Percentiles rank a stretch among this genome's conserved stretches.
phyloP scores from a whole-genome alignment of 352 stramenopile species.

The Globisporangium sylvaticum region DNA sequence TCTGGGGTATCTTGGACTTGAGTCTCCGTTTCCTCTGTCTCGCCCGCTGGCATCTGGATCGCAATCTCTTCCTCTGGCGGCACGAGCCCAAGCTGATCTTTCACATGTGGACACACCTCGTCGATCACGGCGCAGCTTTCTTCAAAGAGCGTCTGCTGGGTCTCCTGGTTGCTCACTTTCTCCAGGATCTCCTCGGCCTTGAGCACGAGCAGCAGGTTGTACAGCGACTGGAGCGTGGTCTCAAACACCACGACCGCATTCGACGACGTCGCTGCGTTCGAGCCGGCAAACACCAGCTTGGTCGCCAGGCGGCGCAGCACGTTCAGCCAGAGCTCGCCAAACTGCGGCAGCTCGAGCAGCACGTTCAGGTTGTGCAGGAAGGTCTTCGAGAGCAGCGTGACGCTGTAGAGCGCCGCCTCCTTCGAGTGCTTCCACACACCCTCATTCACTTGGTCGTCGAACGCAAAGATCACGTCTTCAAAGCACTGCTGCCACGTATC shows the following conservation, averaged over 20 bases:
- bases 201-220: constrained; percentile 81
- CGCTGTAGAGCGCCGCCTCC: constrained; percentile 73
- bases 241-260: constrained; percentile 73
- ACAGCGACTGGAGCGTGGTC: constrained; percentile 82
- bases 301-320: constrained; percentile 68
- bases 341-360: constrained; percentile 60
- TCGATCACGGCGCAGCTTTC: constrained; percentile 74
- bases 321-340: constrained; percentile 72
- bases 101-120: constrained; percentile 67
- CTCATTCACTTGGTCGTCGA: constrained; percentile 78
- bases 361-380: constrained; percentile 83
- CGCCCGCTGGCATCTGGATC: neutral
- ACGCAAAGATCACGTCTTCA: constrained; percentile 84
- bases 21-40: neutral
- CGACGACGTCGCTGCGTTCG: constrained; percentile 22
- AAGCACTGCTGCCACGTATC: constrained; percentile 84
- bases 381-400: constrained; percentile 83
- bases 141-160: constrained; percentile 52
- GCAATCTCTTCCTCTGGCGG: constrained; percentile 16
- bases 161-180: constrained; percentile 34
- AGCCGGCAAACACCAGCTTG: constrained; percentile 44
- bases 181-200: constrained; percentile 78
- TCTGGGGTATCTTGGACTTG: neutral
- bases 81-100: constrained; percentile 66
- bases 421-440: constrained; percentile 46